Evolutionary conservation across 805 yeast genomes (phyloP).

Genomic region (Groenewaldozyma salmanticensis): DNA sequence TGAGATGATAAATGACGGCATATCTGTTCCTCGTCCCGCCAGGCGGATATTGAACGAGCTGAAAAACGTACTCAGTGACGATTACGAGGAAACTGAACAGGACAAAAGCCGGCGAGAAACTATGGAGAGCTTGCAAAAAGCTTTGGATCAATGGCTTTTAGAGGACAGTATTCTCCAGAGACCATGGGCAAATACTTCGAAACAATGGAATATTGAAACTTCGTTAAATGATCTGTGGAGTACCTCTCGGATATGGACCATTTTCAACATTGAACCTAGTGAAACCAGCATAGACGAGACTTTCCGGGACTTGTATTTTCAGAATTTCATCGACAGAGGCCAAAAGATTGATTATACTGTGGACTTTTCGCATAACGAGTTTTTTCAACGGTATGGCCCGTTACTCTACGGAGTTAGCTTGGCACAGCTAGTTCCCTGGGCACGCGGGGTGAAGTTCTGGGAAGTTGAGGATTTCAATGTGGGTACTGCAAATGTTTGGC

Average conservation of each 20-base stretch:
- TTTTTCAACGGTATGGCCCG: conserved; percentile 13
- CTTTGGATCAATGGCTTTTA: background rate
- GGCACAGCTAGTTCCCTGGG: conserved; percentile 10
- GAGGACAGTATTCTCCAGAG: background rate
- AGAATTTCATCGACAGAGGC: conserved; percentile 2
- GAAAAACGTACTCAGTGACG: background rate
- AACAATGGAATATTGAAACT: no score
- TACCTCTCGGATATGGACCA: conserved; percentile 1
- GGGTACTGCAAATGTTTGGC: conserved; percentile 16
- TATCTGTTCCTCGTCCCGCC: conserved; percentile 9
- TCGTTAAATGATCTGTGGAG: background rate
- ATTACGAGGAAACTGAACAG: background rate
- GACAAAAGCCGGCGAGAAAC: no score
- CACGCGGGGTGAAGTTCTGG: conserved; percentile 14
- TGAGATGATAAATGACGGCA: conserved; percentile 18
- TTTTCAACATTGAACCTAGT: background rate
- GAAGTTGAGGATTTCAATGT: conserved; percentile 14
- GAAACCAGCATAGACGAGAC: background rate
- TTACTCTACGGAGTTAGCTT: conserved; percentile 10
- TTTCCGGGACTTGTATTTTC: conserved; percentile 1
- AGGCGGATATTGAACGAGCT: background rate
- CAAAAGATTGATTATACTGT: conserved; percentile 15
- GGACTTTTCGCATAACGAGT: conserved; percentile 18
- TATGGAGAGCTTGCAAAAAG: background rate
- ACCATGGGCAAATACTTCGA: no score